Evolutionary conservation across 2,329 filamentous ascomycete genomes (phyloP).

Genomic region (Cryphonectria radicalis): DNA sequence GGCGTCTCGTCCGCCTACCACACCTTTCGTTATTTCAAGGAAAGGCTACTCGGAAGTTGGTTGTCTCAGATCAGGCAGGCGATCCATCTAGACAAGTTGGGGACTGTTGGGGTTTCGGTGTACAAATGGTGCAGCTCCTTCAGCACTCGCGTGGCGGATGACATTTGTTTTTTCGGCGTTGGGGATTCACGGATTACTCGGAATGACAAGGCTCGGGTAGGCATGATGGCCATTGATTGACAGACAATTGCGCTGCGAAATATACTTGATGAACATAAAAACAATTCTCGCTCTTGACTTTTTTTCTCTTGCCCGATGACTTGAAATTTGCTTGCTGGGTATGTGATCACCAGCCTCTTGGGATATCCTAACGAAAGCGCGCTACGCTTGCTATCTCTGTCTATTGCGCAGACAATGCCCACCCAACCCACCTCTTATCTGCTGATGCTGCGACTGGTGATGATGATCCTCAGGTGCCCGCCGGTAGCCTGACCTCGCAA

Average conservation of each 20-base stretch:
- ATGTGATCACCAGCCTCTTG: not conserved
- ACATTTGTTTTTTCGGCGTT: conserved; percentile 35
- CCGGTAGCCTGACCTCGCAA: not conserved
- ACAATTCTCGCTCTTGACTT: not conserved
- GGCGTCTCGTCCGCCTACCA: conserved; percentile 27
- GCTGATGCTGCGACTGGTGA: not conserved
- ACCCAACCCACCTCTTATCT: not conserved
- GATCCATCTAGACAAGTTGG: conserved; percentile 15
- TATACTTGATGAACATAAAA: conserved; percentile 32
- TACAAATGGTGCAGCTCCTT: conserved; percentile 18
- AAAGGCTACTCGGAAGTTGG: conserved; percentile 7
- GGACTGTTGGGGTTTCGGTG: conserved; percentile 18
- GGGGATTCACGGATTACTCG: conserved; percentile 32
- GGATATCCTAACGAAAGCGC: not conserved
- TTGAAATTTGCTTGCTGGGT: not conserved
- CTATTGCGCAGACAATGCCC: not conserved
- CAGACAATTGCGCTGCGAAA: conserved; percentile 28
- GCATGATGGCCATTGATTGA: conserved; percentile 31
- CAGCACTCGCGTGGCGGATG: conserved; percentile 20
- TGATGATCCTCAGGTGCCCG: not conserved
- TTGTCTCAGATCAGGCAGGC: conserved; percentile 12
- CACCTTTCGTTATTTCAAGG: not conserved
- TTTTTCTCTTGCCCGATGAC: not conserved
- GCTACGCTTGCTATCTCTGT: not conserved
- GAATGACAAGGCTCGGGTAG: conserved; percentile 32